Conservation (phyloP, 1,284 basidiomycete species). For the Vanrija sp. region DNA sequence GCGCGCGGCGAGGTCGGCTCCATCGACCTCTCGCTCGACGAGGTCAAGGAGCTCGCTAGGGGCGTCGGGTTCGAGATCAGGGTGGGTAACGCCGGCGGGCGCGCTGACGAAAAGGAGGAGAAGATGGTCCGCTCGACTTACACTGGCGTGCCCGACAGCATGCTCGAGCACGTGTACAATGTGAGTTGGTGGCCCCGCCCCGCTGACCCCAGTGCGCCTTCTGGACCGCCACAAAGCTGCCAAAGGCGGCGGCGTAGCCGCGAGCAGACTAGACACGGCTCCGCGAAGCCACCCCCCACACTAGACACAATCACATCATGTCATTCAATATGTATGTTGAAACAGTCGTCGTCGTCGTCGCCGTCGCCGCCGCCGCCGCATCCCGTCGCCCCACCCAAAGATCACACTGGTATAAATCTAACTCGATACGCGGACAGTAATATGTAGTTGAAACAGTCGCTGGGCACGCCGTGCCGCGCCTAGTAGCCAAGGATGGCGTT, state of each 20-base stretch:
- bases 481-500: constrained; percentile 23
- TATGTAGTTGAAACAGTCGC: neutral
- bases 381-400: neutral
- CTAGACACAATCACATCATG: neutral
- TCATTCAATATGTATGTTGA: too few species aligned
- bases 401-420: neutral
- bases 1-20: constrained; percentile 61
- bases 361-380: neutral
- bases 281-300: neutral
- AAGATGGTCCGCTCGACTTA: constrained; percentile 76
- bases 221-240: constrained; percentile 71
- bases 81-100: constrained; percentile 52
- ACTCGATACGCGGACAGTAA: neutral
- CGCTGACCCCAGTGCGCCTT: constrained; percentile 57
- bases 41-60: constrained; percentile 71
- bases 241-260: neutral
- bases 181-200: constrained; percentile 31
- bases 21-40: constrained; percentile 83
- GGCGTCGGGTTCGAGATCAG: constrained; percentile 77
- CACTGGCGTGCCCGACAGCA: constrained; percentile 73
- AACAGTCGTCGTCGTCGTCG: neutral
- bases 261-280: too few species aligned
- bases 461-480: neutral
- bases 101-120: constrained; percentile 60
- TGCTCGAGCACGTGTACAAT: constrained; percentile 88